Base-by-base conservation (phyloP, 768 basidiomycete species). In the Hericium rajendrae region DNA sequence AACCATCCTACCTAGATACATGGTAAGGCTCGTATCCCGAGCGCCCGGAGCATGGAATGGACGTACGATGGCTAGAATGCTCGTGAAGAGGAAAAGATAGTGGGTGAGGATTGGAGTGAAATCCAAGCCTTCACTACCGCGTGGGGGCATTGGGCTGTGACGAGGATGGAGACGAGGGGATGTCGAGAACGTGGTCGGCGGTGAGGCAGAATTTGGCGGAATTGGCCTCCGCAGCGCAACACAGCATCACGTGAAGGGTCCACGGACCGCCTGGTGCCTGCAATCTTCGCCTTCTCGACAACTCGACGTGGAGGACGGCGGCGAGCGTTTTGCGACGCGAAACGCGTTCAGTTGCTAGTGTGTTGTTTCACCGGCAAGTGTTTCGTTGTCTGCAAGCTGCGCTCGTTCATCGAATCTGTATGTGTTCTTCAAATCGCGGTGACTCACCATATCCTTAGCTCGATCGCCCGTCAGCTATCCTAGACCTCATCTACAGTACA, bases 81-180 rank as follows among this genome's bases (percentile, higher is more conserved):
- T 85, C 1, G 94, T 95, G 67, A 91, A 86, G 26, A 95, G 78
- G 68, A 95, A 94, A 67, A 95, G 79, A 67, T 94, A 93, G 68
- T 95, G 92, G 16, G 91, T 90, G 57, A 92, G 77, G 60, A 95
- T 88, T 59, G 90, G 92, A 1, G 86, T 90, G 57, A 93, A 88
- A 72, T 93, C 90, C 62, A 89, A 80, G n/a, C 88, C 79, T 59
- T 82, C 79, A 32, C 60, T 62, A 58, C 76, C 76, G 64, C 80
- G 70, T 43, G 77, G 77, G 55, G 78, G 72, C 77, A 78, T 78
- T 67, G 28, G 48, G 38, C 26, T 22, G 38, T 55, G n/a, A 20
- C 41, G 48, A 57, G 41, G 48, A 32, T 22, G 39, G 32, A 56
- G 48, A 52, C 15, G 46, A 53, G 51, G 40, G 24, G 52, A 20